phyloP scores from a whole-genome alignment of 495 filamentous ascomycete species.

The Podospora australis region DNA sequence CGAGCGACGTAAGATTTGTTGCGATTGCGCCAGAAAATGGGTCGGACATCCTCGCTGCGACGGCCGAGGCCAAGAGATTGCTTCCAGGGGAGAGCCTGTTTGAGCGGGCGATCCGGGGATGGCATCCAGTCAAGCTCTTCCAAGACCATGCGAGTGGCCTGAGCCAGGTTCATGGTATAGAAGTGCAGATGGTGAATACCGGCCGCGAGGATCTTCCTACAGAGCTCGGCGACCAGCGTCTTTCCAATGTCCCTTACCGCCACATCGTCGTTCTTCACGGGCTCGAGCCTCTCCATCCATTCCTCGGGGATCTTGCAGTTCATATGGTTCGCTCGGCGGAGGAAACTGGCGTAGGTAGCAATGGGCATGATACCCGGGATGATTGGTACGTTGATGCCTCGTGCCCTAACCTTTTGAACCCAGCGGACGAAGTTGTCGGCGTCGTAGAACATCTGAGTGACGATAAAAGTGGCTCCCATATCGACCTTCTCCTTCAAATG shows the following conservation, averaged over 20 bases:
- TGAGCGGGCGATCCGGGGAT: constrained; percentile 64
- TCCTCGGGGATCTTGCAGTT: constrained; percentile 70
- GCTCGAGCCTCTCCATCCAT: constrained; percentile 79
- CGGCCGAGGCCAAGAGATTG: constrained; percentile 85
- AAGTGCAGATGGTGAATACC: constrained; percentile 92
- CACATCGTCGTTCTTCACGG: constrained; percentile 93
- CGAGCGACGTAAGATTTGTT: constrained; percentile 91
- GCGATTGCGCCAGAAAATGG: constrained; percentile 98
- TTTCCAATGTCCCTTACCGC: constrained; percentile 88
- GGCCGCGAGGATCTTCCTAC: constrained; percentile 68
- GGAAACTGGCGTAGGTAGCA: constrained; percentile 85
- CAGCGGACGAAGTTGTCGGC: constrained; percentile 88
- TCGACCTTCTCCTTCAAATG: constrained; percentile 98
- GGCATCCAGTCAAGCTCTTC: constrained; percentile 80
- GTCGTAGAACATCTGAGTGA: constrained; percentile 99
- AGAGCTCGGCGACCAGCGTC: constrained; percentile 85
- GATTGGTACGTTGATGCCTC: constrained; percentile 83
- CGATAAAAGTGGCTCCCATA: constrained; percentile 84
- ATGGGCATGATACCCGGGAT: constrained; percentile 99
- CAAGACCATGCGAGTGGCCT: constrained; percentile 87
- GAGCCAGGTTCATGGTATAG: constrained; percentile 98
- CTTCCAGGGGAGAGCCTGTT: constrained; percentile 88
- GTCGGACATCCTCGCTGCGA: constrained; percentile 89
- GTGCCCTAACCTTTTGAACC: constrained; percentile 76
- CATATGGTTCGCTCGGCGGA: constrained; percentile 84